A percentile compares a stretch with the other conserved stretches of the same genome.
Evolutionary conservation across 2,329 filamentous ascomycete species (phyloP).

Genomic region (Penicillium sp.): DNA sequence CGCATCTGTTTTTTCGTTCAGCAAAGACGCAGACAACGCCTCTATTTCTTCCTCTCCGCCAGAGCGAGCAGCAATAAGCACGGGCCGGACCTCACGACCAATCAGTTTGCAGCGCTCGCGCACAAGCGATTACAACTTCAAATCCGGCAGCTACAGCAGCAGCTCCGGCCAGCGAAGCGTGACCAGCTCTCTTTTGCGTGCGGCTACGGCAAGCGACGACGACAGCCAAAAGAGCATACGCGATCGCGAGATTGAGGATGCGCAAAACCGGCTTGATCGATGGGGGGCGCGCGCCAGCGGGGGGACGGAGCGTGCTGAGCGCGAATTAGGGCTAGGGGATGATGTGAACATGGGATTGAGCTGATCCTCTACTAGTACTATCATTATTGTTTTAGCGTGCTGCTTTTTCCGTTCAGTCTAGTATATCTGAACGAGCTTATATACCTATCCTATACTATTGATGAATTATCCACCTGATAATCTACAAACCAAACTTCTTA

Average conservation of each 20-base stretch:
- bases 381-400: constrained; percentile 2
- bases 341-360: constrained; percentile 81
- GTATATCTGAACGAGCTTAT: background rate
- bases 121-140: constrained; percentile 21
- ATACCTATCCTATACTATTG: background rate
- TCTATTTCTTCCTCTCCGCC: background rate
- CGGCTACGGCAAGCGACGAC: constrained; percentile 17
- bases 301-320: constrained; percentile 48
- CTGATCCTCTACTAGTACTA: constrained; percentile 31
- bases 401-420: background rate
- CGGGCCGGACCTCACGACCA: constrained; percentile 23
- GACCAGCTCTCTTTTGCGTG: constrained; percentile 9
- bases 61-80: constrained; percentile 7
- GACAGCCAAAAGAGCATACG: constrained; percentile 31
- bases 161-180: constrained; percentile 17
- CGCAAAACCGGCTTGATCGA: constrained; percentile 48
- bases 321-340: constrained; percentile 74
- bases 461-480: background rate
- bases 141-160: constrained; percentile 22
- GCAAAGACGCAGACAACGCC: constrained; percentile 4
- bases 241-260: constrained; percentile 35
- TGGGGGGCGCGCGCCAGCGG: constrained; percentile 53
- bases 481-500: constrained; percentile 22
- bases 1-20: constrained; percentile 17
- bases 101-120: constrained; percentile 28